A percentile compares a stretch with the other conserved stretches of the same genome.
phyloP scores from a whole-genome alignment of 371 early-diverging fungal genomes.

The Mortierella sp. region DNA sequence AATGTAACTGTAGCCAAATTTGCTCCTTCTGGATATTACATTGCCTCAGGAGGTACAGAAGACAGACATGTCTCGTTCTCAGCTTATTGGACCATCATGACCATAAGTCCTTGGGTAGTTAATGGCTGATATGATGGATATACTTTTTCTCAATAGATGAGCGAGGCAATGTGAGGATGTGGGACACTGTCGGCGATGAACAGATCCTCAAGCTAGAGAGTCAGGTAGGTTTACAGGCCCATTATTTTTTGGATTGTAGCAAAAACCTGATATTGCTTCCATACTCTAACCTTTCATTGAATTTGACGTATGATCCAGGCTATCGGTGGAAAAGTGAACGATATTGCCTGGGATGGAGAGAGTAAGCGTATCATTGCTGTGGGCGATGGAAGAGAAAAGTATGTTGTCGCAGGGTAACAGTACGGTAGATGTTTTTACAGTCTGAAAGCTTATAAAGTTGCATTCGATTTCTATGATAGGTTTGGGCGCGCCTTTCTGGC shows the following conservation, averaged over 20 bases:
- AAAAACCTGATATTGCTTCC: not conserved
- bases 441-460: not conserved
- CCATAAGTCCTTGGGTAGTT: not conserved
- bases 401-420: constrained; percentile 3
- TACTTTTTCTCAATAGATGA: constrained; percentile 66
- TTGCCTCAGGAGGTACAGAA: constrained; percentile 89
- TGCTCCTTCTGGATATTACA: constrained; percentile 94
- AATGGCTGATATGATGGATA: not conserved
- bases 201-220: constrained; percentile 89
- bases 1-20: constrained; percentile 89
- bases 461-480: constrained; percentile 55
- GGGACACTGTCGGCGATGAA: constrained; percentile 91
- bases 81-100: not conserved
- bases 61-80: not conserved
- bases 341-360: constrained; percentile 96
- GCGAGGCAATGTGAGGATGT: constrained; percentile 92
- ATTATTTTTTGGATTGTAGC: not conserved
- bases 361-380: constrained; percentile 95
- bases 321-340: constrained; percentile 85
- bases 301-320: constrained; percentile 19
- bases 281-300: not conserved
- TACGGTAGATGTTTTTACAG: not conserved
- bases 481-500: constrained; percentile 92
- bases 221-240: constrained; percentile 50
- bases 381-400: constrained; percentile 93